A percentile compares a stretch with the other conserved stretches of the same genome.
These are phyloP conservation scores for Trichosporon inkin DNA, from an alignment of 1,284 basidiomycete species.

Conservation along the genomic window DNA sequence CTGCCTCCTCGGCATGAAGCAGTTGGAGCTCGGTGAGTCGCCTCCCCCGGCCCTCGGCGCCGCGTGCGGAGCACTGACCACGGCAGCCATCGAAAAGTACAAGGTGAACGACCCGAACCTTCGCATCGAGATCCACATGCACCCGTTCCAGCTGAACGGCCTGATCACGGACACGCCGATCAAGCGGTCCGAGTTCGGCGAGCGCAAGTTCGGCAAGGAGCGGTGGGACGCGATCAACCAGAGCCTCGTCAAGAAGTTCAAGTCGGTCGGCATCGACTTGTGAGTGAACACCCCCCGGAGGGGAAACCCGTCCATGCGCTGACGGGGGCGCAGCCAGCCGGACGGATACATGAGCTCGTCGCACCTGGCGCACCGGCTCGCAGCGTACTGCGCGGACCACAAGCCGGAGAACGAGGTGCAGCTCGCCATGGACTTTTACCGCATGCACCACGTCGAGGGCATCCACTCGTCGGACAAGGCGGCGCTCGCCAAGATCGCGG, in stretches of 20 bases:
- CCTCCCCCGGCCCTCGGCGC: background rate
- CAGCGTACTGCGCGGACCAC: constrained; percentile 33
- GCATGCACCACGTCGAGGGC: constrained; percentile 49
- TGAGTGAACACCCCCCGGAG: constrained; percentile 17
- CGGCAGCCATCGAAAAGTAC: constrained; percentile 29
- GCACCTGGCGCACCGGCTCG: constrained; percentile 49
- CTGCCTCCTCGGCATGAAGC: constrained; percentile 42
- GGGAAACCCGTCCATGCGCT: background rate
- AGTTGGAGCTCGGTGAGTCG: constrained; percentile 31
- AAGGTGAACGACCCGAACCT: constrained; percentile 23
- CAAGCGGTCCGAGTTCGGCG: constrained; percentile 34
- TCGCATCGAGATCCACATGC: constrained; percentile 38
- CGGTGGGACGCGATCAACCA: constrained; percentile 35
- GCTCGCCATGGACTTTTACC: constrained; percentile 38
- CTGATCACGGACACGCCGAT: constrained; percentile 32
- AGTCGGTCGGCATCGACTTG: constrained; percentile 46
- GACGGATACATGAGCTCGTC: constrained; percentile 45
- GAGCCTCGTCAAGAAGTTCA: constrained; percentile 39
- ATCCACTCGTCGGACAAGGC: constrained; percentile 42
- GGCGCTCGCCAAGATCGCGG: constrained; percentile 42
- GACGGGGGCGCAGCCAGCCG: constrained; percentile 26
- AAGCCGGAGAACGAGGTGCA: constrained; percentile 43
- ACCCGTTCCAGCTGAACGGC: constrained; percentile 47
- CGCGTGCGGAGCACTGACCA: background rate
- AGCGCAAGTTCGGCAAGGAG: constrained; percentile 45